Conservation (phyloP, 345 rosid genomes). For the Hibiscus mutabilis region DNA sequence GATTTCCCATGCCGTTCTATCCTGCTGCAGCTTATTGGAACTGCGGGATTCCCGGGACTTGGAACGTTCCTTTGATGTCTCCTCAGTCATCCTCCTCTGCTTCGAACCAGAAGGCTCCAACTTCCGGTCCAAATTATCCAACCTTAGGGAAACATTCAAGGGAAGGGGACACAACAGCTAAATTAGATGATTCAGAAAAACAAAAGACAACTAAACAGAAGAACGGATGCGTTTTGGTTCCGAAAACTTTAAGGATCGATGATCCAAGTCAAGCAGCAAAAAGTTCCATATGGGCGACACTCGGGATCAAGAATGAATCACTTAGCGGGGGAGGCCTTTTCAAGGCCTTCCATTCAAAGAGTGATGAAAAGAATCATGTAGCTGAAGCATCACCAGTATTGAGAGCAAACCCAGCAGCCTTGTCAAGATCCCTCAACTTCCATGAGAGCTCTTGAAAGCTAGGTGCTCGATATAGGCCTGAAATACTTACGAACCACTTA, state of each 20-base stretch:
- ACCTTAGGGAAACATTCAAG: constrained; percentile 66
- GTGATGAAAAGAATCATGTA: constrained; percentile 30
- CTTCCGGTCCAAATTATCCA: constrained; percentile 37
- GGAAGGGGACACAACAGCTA: constrained; percentile 33
- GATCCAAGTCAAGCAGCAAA: constrained; percentile 70
- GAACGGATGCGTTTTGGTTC: constrained; percentile 48
- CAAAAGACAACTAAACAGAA: constrained; percentile 33
- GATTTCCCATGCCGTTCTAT: constrained; percentile 54
- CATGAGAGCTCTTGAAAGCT: constrained; percentile 46
- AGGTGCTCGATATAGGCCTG: neutral
- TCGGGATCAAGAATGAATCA: constrained; percentile 54
- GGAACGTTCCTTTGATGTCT: constrained; percentile 57
- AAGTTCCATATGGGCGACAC: constrained; percentile 71
- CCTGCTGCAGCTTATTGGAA: constrained; percentile 60
- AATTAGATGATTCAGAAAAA: constrained; percentile 25
- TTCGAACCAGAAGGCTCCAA: constrained; percentile 27
- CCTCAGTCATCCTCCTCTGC: constrained; percentile 35
- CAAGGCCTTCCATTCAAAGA: constrained; percentile 52
- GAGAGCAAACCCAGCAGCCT: constrained; percentile 78
- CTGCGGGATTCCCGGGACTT: constrained; percentile 35
- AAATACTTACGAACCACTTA: neutral
- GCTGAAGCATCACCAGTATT: constrained; percentile 34
- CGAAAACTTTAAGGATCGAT: constrained; percentile 68
- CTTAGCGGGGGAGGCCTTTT: constrained; percentile 42
- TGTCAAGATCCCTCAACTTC: constrained; percentile 72